Conservation (phyloP, 306 rosid genomes). For the Acacia crassicarpa region DNA sequence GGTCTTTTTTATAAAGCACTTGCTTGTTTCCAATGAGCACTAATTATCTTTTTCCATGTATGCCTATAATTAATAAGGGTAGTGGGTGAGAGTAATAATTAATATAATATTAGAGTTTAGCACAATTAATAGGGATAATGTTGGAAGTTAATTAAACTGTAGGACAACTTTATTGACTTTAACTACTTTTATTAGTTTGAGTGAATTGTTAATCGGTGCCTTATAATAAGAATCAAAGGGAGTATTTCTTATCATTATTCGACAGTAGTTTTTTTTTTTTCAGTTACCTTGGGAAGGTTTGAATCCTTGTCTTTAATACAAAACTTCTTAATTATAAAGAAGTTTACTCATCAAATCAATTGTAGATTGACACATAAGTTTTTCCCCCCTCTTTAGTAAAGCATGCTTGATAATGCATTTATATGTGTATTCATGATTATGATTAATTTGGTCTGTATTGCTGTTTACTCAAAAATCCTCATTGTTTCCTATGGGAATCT, state of each 20-base stretch:
- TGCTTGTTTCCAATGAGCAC: too few species aligned
- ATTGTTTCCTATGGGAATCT: slow-evolving; percentile 8
- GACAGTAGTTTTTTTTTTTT: background rate
- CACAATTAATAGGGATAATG: too few species aligned
- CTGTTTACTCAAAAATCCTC: background rate
- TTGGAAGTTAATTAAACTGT: too few species aligned
- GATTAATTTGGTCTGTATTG: background rate
- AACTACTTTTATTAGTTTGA: too few species aligned
- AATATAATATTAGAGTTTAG: too few species aligned
- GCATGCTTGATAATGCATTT: background rate
- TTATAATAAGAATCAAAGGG: too few species aligned
- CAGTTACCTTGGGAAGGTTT: background rate
- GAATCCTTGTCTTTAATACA: background rate
- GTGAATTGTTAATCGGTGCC: too few species aligned
- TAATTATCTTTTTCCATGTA: too few species aligned
- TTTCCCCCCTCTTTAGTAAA: background rate
- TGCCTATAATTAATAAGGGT: too few species aligned
- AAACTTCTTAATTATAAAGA: background rate
- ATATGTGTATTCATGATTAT: background rate
- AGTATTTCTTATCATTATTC: background rate
- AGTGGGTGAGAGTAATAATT: too few species aligned
- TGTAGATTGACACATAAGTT: background rate
- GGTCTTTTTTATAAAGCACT: too few species aligned
- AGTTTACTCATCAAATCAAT: background rate
- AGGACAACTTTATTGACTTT: too few species aligned